phyloP scores from a whole-genome alignment of 148 eudicot species.

The Camellia japonica region DNA sequence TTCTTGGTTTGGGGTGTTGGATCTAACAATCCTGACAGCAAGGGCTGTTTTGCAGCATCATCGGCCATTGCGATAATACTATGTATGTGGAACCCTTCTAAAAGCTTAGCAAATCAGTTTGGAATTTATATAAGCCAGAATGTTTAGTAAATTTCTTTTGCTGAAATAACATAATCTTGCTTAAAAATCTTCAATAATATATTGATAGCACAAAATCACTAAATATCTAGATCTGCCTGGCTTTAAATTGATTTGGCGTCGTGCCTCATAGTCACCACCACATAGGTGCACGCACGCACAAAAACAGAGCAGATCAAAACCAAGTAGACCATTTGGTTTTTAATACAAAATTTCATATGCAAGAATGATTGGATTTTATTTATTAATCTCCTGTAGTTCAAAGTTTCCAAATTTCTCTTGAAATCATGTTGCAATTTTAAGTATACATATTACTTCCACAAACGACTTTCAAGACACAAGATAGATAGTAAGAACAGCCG shows the following conservation, averaged over 20 bases:
- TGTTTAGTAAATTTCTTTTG: not conserved
- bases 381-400: not conserved
- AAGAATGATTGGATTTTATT: not conserved
- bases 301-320: not conserved
- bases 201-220: too few relatives aligned
- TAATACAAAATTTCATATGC: not conserved
- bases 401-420: not conserved
- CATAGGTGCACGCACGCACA: too few relatives aligned
- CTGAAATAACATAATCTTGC: not conserved
- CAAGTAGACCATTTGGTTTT: not conserved
- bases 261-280: not conserved
- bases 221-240: not conserved
- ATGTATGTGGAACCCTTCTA: not conserved
- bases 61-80: conserved; percentile 9
- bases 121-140: conserved; percentile 19
- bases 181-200: too few relatives aligned
- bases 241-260: not conserved
- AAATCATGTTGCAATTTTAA: not conserved
- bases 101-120: conserved; percentile 12
- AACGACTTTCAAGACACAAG: not conserved
- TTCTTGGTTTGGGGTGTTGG: conserved; percentile 14
- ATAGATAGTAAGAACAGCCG: not conserved
- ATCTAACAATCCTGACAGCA: conserved; percentile 28
- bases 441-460: too few relatives aligned
- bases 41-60: conserved; percentile 18